A percentile compares a stretch with the other conserved stretches of the same genome.
Conservation (phyloP, 2,329 filamentous ascomycete species). For the Fusarium mexicanum region DNA sequence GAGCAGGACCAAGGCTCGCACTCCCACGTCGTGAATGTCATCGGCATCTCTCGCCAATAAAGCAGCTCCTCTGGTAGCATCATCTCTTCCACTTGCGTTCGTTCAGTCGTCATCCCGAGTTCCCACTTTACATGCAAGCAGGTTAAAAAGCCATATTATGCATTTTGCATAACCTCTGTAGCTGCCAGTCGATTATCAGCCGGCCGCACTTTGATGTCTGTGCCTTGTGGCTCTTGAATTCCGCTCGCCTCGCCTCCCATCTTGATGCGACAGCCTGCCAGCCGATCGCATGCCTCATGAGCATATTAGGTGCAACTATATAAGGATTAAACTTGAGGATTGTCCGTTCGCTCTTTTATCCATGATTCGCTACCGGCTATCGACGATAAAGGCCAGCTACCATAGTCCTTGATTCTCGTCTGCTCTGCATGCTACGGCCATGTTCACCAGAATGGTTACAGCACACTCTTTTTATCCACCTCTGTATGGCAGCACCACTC, state of each 20-base stretch:
- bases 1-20: background rate
- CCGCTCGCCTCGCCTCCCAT: background rate
- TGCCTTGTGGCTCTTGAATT: background rate
- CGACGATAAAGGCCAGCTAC: background rate
- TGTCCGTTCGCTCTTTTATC: background rate
- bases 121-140: background rate
- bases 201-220: background rate
- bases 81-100: background rate
- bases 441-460: background rate
- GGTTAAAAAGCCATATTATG: background rate
- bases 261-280: background rate
- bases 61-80: background rate
- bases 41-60: background rate
- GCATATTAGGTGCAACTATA: background rate
- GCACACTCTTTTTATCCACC: background rate
- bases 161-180: background rate
- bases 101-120: background rate
- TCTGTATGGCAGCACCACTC: background rate
- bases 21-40: background rate
- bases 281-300: fast-evolving
- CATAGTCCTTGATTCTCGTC: background rate
- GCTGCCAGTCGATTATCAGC: background rate
- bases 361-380: background rate
- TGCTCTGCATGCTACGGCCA: background rate
- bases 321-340: background rate